These are phyloP conservation scores for Cercospora brassicicola DNA, from an alignment of 2,329 filamentous ascomycete genomes.

Conservation along the genomic window DNA sequence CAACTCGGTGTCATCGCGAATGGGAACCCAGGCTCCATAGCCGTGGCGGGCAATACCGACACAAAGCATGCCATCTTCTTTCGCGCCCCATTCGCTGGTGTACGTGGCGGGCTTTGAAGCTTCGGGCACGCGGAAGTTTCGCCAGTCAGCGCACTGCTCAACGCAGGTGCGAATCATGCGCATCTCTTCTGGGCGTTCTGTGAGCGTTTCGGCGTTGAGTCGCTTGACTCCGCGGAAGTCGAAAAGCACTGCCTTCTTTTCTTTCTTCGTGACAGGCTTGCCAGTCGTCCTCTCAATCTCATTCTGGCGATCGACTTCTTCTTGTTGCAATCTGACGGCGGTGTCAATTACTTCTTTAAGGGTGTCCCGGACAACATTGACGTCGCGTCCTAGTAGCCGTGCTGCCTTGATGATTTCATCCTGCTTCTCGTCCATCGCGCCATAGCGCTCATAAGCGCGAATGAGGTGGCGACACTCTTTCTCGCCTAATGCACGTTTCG, in stretches of 20 bases:
- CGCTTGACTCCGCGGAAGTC: conserved; percentile 92
- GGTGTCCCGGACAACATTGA: conserved; percentile 72
- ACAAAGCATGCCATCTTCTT: conserved; percentile 95
- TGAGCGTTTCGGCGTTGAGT: conserved; percentile 90
- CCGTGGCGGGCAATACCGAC: conserved; percentile 91
- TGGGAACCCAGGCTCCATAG: conserved; percentile 92
- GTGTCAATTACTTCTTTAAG: conserved; percentile 77
- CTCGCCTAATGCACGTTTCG: conserved; percentile 83
- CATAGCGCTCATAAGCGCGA: conserved; percentile 85
- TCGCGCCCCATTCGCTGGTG: conserved; percentile 84
- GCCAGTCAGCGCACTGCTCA: conserved; percentile 64
- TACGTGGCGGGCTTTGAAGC: conserved; percentile 92
- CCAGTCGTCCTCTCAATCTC: conserved; percentile 68
- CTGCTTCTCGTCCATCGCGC: conserved; percentile 81
- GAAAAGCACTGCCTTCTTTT: conserved; percentile 94
- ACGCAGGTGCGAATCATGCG: conserved; percentile 77
- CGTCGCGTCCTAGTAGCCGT: conserved; percentile 77
- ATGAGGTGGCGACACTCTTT: conserved; percentile 93
- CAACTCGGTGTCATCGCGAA: conserved; percentile 86
- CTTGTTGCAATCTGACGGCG: conserved; percentile 68
- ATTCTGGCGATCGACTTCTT: conserved; percentile 65
- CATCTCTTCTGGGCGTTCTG: conserved; percentile 87
- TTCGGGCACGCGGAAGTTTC: conserved; percentile 81
- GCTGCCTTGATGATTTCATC: conserved; percentile 88
- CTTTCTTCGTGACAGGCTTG: conserved; percentile 89